phyloP scores from a whole-genome alignment of 805 yeast genomes.

The Zygosaccharomyces pseudorouxii region DNA sequence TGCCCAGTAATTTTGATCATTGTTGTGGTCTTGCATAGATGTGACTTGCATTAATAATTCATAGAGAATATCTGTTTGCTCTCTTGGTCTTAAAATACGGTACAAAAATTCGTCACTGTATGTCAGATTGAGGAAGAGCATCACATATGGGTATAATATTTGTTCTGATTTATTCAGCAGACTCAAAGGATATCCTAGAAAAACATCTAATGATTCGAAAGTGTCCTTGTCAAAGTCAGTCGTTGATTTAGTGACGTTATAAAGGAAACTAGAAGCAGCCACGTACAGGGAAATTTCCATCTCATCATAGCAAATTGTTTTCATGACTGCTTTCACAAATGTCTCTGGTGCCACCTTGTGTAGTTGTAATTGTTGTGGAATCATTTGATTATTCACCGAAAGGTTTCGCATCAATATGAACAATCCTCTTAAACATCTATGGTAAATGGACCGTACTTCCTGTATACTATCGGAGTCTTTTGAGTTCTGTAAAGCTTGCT shows the following conservation, averaged over 20 bases:
- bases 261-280: conserved; percentile 20
- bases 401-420: conserved; percentile 48
- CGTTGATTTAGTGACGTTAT: conserved; percentile 23
- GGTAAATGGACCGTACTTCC: conserved; percentile 14
- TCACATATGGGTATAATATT: conserved; percentile 17
- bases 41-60: conserved; percentile 17
- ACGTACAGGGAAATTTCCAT: conserved; percentile 22
- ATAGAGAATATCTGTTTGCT: conserved; percentile 16
- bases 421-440: conserved; percentile 44
- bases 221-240: conserved; percentile 18
- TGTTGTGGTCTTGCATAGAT: conserved; percentile 15
- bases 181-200: conserved; percentile 22
- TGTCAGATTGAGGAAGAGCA: conserved; percentile 23
- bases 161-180: conserved; percentile 11
- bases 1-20: conserved; percentile 7
- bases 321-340: conserved; percentile 8
- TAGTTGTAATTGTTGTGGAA: conserved; percentile 26
- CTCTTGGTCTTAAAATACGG: conserved; percentile 21
- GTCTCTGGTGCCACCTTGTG: conserved; percentile 16
- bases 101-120: conserved; percentile 26
- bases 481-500: conserved; percentile 11
- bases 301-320: conserved; percentile 15
- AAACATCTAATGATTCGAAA: conserved; percentile 18
- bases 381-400: conserved; percentile 33
- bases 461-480: conserved; percentile 1